These are phyloP conservation scores for Groenewaldozyma sp. DNA, from an alignment of 1,139 yeast species.

Conservation along the genomic window DNA sequence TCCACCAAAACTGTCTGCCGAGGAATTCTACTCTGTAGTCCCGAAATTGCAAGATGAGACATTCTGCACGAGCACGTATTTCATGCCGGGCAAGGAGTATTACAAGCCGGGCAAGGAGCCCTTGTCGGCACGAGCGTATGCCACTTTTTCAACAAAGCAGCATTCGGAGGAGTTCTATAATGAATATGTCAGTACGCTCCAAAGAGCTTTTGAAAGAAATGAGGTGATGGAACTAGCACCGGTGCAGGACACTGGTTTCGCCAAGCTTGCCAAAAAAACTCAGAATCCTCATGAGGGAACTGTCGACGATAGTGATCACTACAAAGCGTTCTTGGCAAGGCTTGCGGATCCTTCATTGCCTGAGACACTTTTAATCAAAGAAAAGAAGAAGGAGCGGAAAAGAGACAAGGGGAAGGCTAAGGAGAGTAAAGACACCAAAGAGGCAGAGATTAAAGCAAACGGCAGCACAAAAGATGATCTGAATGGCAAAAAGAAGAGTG, in stretches of 20 bases:
- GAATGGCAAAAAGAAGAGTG: no score
- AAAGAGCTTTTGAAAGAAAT: not conserved
- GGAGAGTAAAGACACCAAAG: no score
- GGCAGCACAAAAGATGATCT: no score
- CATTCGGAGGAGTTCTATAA: not conserved
- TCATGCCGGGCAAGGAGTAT: not conserved
- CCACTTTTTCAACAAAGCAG: not conserved
- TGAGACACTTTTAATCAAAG: not conserved
- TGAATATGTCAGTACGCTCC: not conserved
- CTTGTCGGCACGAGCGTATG: not conserved
- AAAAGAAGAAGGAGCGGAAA: no score
- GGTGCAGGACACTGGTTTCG: not conserved
- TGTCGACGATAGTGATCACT: not conserved
- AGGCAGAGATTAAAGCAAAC: no score
- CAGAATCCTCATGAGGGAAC: not conserved
- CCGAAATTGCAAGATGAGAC: not conserved
- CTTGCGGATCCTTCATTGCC: not conserved
- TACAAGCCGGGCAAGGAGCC: not conserved
- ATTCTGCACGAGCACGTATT: not conserved
- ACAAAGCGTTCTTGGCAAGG: not conserved
- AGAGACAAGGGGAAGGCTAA: no score
- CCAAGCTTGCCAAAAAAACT: not conserved
- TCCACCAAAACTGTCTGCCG: not conserved
- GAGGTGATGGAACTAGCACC: conserved; percentile 1
- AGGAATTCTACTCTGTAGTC: not conserved